Evolutionary conservation across 768 basidiomycete genomes (phyloP).

Genomic region (Amanita rimosa): DNA sequence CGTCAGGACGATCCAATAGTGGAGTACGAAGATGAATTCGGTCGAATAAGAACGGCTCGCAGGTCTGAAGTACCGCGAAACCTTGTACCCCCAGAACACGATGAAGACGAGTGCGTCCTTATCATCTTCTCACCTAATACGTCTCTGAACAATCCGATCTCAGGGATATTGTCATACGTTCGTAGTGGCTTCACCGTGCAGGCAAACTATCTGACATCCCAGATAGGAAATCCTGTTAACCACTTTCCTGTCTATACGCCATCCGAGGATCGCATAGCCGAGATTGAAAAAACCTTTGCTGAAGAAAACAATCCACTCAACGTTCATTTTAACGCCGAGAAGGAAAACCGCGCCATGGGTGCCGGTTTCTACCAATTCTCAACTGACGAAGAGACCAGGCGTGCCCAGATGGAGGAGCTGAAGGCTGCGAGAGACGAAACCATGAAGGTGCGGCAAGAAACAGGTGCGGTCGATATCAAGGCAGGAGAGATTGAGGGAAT

Average conservation of each 20-base stretch:
- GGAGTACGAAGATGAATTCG: constrained; percentile 85
- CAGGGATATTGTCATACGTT: constrained; percentile 54
- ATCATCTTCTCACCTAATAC: constrained; percentile 6
- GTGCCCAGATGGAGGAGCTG: constrained; percentile 76
- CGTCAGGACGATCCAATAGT: constrained; percentile 63
- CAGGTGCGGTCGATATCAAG: constrained; percentile 46
- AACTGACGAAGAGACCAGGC: constrained; percentile 68
- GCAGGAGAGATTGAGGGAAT: constrained; percentile 77
- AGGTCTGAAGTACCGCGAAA: constrained; percentile 72
- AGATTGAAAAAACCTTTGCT: constrained; percentile 57
- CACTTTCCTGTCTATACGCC: constrained; percentile 88
- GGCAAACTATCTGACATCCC: constrained; percentile 2
- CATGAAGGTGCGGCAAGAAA: constrained; percentile 42
- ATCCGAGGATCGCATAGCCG: constrained; percentile 65
- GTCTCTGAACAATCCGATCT: background rate
- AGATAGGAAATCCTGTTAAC: constrained; percentile 64
- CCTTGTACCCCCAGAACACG: constrained; percentile 35
- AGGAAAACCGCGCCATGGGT: constrained; percentile 79
- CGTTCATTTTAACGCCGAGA: constrained; percentile 71
- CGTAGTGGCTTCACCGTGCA: constrained; percentile 8
- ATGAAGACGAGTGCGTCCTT: constrained; percentile 41
- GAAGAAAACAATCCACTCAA: constrained; percentile 66
- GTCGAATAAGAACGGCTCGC: constrained; percentile 56
- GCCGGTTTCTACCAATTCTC: constrained; percentile 93
- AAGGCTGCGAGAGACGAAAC: constrained; percentile 62